phyloP scores from a whole-genome alignment of 2,329 filamentous ascomycete species.

The Parastagonospora nodorum region DNA sequence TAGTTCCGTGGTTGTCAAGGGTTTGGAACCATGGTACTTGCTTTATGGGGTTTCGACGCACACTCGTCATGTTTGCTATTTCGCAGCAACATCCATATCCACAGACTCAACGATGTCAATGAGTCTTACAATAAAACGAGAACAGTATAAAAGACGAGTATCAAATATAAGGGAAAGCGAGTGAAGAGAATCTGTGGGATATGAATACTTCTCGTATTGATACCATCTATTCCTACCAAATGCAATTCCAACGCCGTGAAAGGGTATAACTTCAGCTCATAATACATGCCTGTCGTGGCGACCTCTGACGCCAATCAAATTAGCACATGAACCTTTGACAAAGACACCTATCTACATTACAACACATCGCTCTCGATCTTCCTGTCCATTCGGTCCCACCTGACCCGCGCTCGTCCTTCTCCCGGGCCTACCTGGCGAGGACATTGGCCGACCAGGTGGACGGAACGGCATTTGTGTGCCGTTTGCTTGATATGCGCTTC shows the following conservation, averaged over 20 bases:
- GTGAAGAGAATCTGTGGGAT: too few species aligned
- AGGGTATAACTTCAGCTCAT: neutral
- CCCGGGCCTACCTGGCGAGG: slow-evolving; percentile 20
- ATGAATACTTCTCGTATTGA: neutral
- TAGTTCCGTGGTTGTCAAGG: too few species aligned
- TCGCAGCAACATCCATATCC: too few species aligned
- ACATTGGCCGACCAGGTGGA: slow-evolving; percentile 17
- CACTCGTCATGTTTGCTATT: too few species aligned
- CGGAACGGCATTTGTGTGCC: slow-evolving; percentile 15
- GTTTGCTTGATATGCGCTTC: slow-evolving; percentile 32
- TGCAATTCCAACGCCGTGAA: neutral
- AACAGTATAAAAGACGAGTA: too few species aligned
- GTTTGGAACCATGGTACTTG: too few species aligned
- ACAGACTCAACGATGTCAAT: too few species aligned
- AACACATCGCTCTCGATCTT: slow-evolving; percentile 40
- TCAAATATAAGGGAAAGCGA: too few species aligned
- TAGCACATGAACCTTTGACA: neutral
- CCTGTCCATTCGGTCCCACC: slow-evolving; percentile 20
- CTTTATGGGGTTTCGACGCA: too few species aligned
- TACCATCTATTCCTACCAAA: neutral
- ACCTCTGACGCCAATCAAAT: neutral
- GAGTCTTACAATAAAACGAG: too few species aligned
- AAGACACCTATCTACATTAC: slow-evolving; percentile 30
- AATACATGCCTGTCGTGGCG: neutral
- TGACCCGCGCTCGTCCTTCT: slow-evolving; percentile 31